Base-by-base conservation (phyloP, 2,329 filamentous ascomycete genomes). In the Sphaerostilbella broomeana region DNA sequence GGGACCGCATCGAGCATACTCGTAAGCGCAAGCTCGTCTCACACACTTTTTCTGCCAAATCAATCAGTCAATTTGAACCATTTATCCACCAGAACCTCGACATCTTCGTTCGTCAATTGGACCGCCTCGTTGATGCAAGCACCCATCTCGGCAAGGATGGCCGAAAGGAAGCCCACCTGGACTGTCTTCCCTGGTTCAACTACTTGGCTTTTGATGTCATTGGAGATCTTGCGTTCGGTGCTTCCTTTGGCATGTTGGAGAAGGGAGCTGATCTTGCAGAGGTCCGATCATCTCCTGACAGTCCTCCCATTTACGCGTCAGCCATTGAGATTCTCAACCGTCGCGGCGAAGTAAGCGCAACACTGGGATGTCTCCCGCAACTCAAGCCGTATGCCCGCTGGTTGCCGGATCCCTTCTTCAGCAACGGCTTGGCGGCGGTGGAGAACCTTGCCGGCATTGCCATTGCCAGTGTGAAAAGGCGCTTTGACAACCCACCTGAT, bases 241-340 rank as follows among this genome's bases (percentile, higher is more conserved):
- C 69, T 12, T 64, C 69, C 0, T 74, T 73, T 34, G 64, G 62
- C 10, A 94, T 94, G 88, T 70, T 94, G 4, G 72, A 77, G 37
- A 77, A 80, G 44, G 86, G 86, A 13, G 74, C 75, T 43, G 86
- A 94, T 57, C 71, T 86, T 35, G 84, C 86, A 3, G 84, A 90
- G 60, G 78, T 90, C 35, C 73, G 79, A 31, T 64, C 67, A 44
- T 73, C 72, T 0, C 77, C 80, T 0, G 69, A 78, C 43, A 68
- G 72, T 1, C 68, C 75, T 2, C 75, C 83, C 4, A 76, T 77
- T 19, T 86, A 83, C 52, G 84, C 83, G 0, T 76, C 82, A 0
- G 89, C 88, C 8, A 86, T 95, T 46, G 81, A 95, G 62, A 89
- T 94, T 4, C 69, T 95, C 39, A 95, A 95, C 64, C 77, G 88